These are phyloP conservation scores for Beauveria brongniartii DNA, from an alignment of 2,329 filamentous ascomycete species.

Conservation along the genomic window DNA sequence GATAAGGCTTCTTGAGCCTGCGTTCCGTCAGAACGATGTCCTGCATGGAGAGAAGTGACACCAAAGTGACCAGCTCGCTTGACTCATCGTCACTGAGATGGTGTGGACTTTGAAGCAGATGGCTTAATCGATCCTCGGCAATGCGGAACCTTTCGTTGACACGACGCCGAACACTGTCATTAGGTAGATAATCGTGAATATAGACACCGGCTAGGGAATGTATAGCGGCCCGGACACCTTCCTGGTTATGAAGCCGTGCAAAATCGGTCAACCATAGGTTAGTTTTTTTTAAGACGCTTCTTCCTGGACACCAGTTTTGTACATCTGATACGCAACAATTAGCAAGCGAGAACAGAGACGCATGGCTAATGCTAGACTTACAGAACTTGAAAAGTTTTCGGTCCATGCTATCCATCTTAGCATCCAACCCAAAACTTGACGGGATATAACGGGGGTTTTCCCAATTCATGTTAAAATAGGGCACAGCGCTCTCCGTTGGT, in stretches of 20 bases:
- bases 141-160: constrained; percentile 26
- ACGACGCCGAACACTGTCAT: constrained; percentile 22
- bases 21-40: constrained; percentile 31
- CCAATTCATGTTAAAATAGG: neutral
- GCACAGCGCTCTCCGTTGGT: neutral
- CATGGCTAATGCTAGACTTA: neutral
- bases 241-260: constrained; percentile 28
- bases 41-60: constrained; percentile 31
- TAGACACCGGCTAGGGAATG: constrained; percentile 33
- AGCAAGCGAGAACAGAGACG: neutral
- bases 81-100: constrained; percentile 17
- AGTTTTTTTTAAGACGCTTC: constrained; percentile 28
- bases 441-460: neutral
- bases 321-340: constrained; percentile 21
- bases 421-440: neutral
- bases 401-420: constrained; percentile 7
- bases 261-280: constrained; percentile 34
- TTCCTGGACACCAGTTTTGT: constrained; percentile 32
- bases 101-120: constrained; percentile 20
- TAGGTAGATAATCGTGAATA: constrained; percentile 31
- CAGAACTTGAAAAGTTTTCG: constrained; percentile 5
- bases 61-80: constrained; percentile 29
- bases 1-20: constrained; percentile 23
- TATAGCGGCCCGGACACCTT: constrained; percentile 29
- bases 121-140: constrained; percentile 24